Evolutionary conservation across 2,329 filamentous ascomycete species (phyloP), one percentile per base, ranked within the genome.

Genomic region (Scedosporium apiospermum): DNA sequence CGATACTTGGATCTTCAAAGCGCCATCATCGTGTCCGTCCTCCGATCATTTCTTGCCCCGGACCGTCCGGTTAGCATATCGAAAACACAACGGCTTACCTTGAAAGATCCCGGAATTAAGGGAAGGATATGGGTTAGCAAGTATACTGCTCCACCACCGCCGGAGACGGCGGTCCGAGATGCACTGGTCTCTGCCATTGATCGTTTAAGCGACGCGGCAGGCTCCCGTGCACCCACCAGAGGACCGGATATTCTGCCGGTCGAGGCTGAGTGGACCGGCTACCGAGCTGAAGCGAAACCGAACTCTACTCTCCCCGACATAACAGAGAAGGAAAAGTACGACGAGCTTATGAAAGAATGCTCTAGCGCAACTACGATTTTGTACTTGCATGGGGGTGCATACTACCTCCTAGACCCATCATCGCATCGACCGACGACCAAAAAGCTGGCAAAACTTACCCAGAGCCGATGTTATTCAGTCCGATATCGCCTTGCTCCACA

Each of bases 121-220:
- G 91, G 91, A 3, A 84, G 83, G 55, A 85, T 95, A 66, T 97
- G 93, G 93, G 80, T 96, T 26, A 88, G 87, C 68, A 88, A 85
- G 62, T 87, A 89, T 51, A 83, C 81, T 0, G 76, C 91, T 16
- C 82, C 85, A 0, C 75, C 76, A 2, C 88, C 87, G 0, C 77
- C 83, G 63, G 83, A 78, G 71, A 80, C 70, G 68, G 82, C 78
- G 51, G 71, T 87, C 14, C 76, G 82, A n/a, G 80, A 88, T 53
- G 78, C 80, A 1, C 69, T 92, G 27, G 76, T 85, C 65, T 74
- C 75, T 34, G 82, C 81, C 3, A 83, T 92, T 55, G 77, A 84
- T 26, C 77, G 77, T 1, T 71, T 89, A 34, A 71, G 78, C 77
- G 60, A 73, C 76, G 1, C 74, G 72, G 1, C 68, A 68, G 3